These are phyloP conservation scores for Cladosporium sphaerospermum DNA, from an alignment of 2,329 filamentous ascomycete species.

Conservation along the genomic window DNA sequence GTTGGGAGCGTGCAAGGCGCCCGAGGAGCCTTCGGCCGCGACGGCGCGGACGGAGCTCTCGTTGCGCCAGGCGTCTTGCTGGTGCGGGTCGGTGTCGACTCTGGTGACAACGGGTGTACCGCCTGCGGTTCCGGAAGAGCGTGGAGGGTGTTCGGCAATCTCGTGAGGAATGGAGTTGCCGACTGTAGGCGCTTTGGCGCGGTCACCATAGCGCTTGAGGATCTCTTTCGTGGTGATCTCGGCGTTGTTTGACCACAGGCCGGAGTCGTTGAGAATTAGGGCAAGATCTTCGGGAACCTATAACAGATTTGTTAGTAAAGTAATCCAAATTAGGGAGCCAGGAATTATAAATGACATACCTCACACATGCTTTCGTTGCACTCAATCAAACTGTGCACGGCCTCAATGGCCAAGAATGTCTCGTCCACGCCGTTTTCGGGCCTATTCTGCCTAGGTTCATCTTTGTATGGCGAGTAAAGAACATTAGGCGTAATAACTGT, in stretches of 20 bases:
- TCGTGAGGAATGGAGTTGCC: conserved; percentile 50
- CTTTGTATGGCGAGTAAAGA: conserved; percentile 47
- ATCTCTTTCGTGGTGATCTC: conserved; percentile 98
- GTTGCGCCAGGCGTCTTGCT: conserved; percentile 65
- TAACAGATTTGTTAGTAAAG: not conserved
- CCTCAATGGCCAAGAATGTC: conserved; percentile 88
- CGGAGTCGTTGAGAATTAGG: conserved; percentile 75
- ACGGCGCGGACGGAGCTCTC: conserved; percentile 80
- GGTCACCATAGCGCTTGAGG: conserved; percentile 83
- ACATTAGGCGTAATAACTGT: conserved; percentile 98
- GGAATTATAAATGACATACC: conserved; percentile 52
- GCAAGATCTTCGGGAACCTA: conserved; percentile 92
- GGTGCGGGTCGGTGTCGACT: conserved; percentile 81
- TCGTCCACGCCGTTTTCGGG: conserved; percentile 53
- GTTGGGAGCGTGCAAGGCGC: conserved; percentile 1
- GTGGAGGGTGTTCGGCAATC: conserved; percentile 33
- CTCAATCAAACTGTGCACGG: conserved; percentile 83
- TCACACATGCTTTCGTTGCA: conserved; percentile 96
- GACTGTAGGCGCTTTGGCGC: conserved; percentile 53
- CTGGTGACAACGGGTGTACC: conserved; percentile 53
- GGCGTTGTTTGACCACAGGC: conserved; percentile 70
- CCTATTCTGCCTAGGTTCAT: conserved; percentile 38
- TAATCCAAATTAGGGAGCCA: not conserved
- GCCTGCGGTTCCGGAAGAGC: conserved; percentile 14
- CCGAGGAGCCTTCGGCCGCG: conserved; percentile 23